Conservation (phyloP, 805 yeast species). For the Yarrowia sp. region DNA sequence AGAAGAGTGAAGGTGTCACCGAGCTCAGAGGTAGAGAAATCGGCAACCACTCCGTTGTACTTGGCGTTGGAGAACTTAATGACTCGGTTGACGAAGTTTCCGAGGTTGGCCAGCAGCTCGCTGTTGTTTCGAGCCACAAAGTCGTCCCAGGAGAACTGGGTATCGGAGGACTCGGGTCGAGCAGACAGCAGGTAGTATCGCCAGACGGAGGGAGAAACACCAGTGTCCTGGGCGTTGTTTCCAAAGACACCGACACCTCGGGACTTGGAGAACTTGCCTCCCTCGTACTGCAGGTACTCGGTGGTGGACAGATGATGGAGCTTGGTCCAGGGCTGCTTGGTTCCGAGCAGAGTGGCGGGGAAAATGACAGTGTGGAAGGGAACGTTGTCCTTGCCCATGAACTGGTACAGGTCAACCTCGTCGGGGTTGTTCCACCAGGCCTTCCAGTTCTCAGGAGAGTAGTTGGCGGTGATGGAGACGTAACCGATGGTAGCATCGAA, state of each 20-base stretch:
- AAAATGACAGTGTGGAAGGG: slow-evolving; percentile 98
- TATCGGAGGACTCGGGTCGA: slow-evolving; percentile 94
- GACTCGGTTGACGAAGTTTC: slow-evolving; percentile 94
- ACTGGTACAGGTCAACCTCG: slow-evolving; percentile 86
- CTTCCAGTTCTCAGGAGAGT: slow-evolving; percentile 74
- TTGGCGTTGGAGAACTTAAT: slow-evolving; percentile 89
- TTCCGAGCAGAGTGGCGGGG: slow-evolving; percentile 93
- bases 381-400: slow-evolving; percentile 99
- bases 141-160: slow-evolving; percentile 97
- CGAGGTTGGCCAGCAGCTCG: slow-evolving; percentile 93
- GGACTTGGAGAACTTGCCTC: slow-evolving; percentile 98
- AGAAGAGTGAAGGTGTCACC: slow-evolving; percentile 55
- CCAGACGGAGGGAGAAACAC: slow-evolving; percentile 93
- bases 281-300: slow-evolving; percentile 96
- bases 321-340: slow-evolving; percentile 87
- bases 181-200: slow-evolving; percentile 91
- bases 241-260: slow-evolving; percentile 98
- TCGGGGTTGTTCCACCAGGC: slow-evolving; percentile 97
- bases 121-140: slow-evolving; percentile 92
- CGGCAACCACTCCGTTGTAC: slow-evolving; percentile 88
- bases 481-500: slow-evolving; percentile 98
- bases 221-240: slow-evolving; percentile 93
- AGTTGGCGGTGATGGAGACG: slow-evolving; percentile 93
- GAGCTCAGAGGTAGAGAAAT: slow-evolving; percentile 58
- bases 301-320: slow-evolving; percentile 91